phyloP scores from a whole-genome alignment of 2,329 filamentous ascomycete genomes.

The Thermoascus crustaceus region DNA sequence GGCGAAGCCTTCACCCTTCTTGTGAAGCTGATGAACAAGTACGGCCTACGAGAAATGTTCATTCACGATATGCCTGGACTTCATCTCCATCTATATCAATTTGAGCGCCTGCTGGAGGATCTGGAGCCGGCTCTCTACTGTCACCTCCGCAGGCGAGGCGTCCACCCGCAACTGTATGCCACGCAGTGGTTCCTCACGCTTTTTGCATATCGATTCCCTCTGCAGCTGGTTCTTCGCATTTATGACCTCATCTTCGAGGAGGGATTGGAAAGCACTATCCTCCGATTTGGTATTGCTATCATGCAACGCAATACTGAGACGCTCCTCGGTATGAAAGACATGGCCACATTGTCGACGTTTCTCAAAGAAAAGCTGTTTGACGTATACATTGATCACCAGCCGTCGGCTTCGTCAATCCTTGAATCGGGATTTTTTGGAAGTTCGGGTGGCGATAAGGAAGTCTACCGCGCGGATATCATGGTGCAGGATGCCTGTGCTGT shows the following conservation, averaged over 20 bases:
- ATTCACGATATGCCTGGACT: conserved; percentile 93
- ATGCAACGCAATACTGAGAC: conserved; percentile 88
- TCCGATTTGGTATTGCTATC: conserved; percentile 88
- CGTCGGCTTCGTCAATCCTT: conserved; percentile 83
- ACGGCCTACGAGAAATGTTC: conserved; percentile 85
- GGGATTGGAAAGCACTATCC: conserved; percentile 75
- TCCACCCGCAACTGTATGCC: conserved; percentile 86
- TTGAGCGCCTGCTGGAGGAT: conserved; percentile 88
- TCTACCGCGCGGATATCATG: conserved; percentile 89
- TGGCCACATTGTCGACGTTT: conserved; percentile 80
- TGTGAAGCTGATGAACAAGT: conserved; percentile 93
- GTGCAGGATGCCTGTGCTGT: conserved; percentile 88
- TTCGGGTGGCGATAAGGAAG: conserved; percentile 84
- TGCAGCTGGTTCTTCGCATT: conserved; percentile 91
- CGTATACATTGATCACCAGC: conserved; percentile 90
- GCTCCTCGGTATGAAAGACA: conserved; percentile 78
- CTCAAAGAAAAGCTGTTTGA: conserved; percentile 93
- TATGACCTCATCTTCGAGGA: conserved; percentile 94
- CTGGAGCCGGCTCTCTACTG: conserved; percentile 90
- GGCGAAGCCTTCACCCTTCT: conserved; percentile 93
- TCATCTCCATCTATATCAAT: conserved; percentile 88
- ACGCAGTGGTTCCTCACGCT: conserved; percentile 98
- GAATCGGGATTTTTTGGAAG: conserved; percentile 97
- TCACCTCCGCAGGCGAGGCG: conserved; percentile 78
- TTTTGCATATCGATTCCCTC: conserved; percentile 95